Evolutionary conservation across 345 rosid genomes (phyloP).

Genomic region (Citropsis articulata): DNA sequence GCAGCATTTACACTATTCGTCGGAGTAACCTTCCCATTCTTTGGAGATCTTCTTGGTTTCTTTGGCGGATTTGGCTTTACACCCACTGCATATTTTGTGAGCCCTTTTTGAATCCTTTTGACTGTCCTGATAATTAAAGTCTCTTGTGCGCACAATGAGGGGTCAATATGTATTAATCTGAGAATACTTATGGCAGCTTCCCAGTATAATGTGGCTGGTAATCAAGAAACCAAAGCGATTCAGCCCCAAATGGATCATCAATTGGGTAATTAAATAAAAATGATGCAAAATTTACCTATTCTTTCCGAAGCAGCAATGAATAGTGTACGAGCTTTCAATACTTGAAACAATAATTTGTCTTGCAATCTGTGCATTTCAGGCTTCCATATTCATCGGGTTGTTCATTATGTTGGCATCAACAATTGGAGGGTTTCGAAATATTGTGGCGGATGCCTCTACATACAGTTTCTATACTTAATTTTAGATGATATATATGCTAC

Average conservation of each 20-base stretch:
- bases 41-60: slow-evolving; percentile 95
- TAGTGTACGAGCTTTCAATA: background rate
- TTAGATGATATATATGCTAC: background rate
- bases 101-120: slow-evolving; percentile 12
- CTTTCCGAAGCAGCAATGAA: background rate
- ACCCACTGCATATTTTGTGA: slow-evolving; percentile 89
- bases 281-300: background rate
- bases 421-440: slow-evolving; percentile 87
- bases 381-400: slow-evolving; percentile 53
- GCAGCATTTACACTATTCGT: slow-evolving; percentile 81
- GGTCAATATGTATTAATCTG: background rate
- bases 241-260: slow-evolving; percentile 68
- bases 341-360: background rate
- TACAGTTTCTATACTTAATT: slow-evolving; percentile 67
- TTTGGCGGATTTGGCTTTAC: slow-evolving; percentile 98
- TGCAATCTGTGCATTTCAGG: slow-evolving; percentile 31
- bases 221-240: slow-evolving; percentile 86
- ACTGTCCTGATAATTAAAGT: too few relatives aligned
- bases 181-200: slow-evolving; percentile 54
- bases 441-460: slow-evolving; percentile 69
- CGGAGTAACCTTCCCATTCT: slow-evolving; percentile 91
- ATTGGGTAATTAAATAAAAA: slow-evolving; percentile 61
- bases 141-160: background rate
- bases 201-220: slow-evolving; percentile 85
- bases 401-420: slow-evolving; percentile 92